Conservation (phyloP, 371 early-diverging fungal genomes). For the Mortierella sp. region DNA sequence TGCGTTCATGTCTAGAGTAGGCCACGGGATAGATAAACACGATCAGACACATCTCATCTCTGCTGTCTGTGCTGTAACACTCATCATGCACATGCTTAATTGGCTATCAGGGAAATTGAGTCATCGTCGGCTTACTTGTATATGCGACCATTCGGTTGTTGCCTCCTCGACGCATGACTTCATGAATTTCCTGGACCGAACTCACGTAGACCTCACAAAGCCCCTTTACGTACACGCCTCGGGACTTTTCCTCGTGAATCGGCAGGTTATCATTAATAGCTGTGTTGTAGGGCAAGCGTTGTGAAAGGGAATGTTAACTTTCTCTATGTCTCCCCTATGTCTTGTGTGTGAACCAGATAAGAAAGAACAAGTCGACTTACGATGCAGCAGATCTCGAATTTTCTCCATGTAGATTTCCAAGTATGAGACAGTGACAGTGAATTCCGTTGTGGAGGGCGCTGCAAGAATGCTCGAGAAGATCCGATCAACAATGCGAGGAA, state of each 20-base stretch:
- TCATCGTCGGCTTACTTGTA: constrained; percentile 72
- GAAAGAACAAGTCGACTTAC: constrained; percentile 57
- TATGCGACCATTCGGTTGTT: constrained; percentile 89
- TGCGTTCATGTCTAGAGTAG: constrained; percentile 91
- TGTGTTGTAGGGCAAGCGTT: constrained; percentile 36
- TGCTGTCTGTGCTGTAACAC: no score
- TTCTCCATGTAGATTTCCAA: constrained; percentile 99
- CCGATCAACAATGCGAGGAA: constrained; percentile 92
- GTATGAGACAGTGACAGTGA: constrained; percentile 94
- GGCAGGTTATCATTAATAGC: constrained; percentile 90
- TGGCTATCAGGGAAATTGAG: no score
- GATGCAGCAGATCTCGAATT: constrained; percentile 95
- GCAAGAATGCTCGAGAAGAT: constrained; percentile 89
- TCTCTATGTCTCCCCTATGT: no score
- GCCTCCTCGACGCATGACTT: constrained; percentile 93
- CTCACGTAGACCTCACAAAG: constrained; percentile 93
- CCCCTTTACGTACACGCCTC: constrained; percentile 97
- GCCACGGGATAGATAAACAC: not conserved
- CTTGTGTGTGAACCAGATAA: no score
- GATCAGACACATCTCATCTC: not conserved
- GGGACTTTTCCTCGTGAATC: constrained; percentile 93
- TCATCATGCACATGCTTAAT: no score
- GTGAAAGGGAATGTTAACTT: not conserved
- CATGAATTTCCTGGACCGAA: constrained; percentile 93
- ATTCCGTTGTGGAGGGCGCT: constrained; percentile 88